Evolutionary conservation across 352 stramenopile genomes (phyloP), one percentile per base, ranked within the genome.

Genomic region (Pythium sp.): DNA sequence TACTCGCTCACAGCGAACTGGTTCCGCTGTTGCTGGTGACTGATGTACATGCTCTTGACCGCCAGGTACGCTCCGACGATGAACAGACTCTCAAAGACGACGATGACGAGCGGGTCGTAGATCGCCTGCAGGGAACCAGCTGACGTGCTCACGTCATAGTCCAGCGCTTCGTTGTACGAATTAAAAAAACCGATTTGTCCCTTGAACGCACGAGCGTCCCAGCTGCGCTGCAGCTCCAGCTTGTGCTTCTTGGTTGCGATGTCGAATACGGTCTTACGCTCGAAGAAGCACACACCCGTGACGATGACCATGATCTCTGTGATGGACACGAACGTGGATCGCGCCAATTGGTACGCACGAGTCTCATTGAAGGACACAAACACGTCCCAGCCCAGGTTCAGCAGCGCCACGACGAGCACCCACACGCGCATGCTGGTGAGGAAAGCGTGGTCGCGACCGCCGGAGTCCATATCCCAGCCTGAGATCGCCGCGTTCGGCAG

Each of bases 401-500:
- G 0, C 41, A 76, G 60, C 43, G 73, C 80, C 4, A 77, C 41
- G 5, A 86, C 73, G 11, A 91, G 55, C 70, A 86, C 80, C 83
- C 81, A 91, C 5, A 83, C 56, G 12, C 81, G 80, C 9, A 81
- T 49, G 59, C 58, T 76, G 11, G 70, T 72, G 2, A 89, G 56
- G 3, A 80, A 72, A 0, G 62, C 70, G 46, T 79, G 53, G 14
- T 73, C 14, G n/a, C 71, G 70, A 32, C 66, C 67, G 14, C 64
- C 46, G 0, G 64, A 58, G 18, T 61, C 18, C 24, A 72, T 62
- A 65, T 69, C 76, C 83, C 78, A 86, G 9, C 64, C 74, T 51
- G 76, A 89, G 58, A 89, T 71, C 11, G 82, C 62, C 5, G 81
- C 75, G 34, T 87, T 82, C 3, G 79, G 80, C 26, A 87, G 62